Evolutionary conservation across 202 grass and related monocot genomes (phyloP), one percentile per base, ranked within the genome.

Genomic region (Eragrostis tef): DNA sequence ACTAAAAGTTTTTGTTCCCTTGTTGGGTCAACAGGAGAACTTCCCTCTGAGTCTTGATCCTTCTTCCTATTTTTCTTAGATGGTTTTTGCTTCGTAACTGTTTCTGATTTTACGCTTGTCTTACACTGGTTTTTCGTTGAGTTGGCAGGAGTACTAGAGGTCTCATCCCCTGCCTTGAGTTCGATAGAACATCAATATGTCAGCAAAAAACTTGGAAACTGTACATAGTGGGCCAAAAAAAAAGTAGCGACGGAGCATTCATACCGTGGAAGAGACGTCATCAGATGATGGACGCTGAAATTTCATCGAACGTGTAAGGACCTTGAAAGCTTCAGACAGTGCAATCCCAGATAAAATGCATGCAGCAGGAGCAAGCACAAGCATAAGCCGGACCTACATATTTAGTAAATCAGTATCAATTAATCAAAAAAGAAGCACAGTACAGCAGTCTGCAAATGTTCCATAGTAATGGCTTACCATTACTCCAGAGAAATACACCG

Each of bases 401-500:
- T 51, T 20, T 78, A n/a, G 16, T 13, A 78, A 65, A 78, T 64
- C 53, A 67, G 53, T 27, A 65, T 8, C 50, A 45, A 72, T 72
- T 11, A 64, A 39, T 27, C 70, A 39, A 39, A 5, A 39, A 36
- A 47, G 47, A 43, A 64, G 45, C 25, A 64, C 6, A 13, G 24
- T 21, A 34, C 59, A 49, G 25, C 43, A 20, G 10, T 20, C 10
- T 64, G 58, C 41, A 64, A 64, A 49, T 64, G 59, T 50, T 48
- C 22, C 26, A 78, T 63, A 49, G 11, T 78, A 22, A 17, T 20
- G 59, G 17, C 63, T 88, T 92, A 93, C 92, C 96, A 98, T 98
- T 43, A 99, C 96, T 90, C 96, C 96, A 88, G 96, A 95, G 80
- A 99, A 99, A 87, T 99, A 99, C 17, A 90, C 96, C 74, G 96